phyloP scores from a whole-genome alignment of 2,329 filamentous ascomycete genomes.

The Botryotinia calthae region DNA sequence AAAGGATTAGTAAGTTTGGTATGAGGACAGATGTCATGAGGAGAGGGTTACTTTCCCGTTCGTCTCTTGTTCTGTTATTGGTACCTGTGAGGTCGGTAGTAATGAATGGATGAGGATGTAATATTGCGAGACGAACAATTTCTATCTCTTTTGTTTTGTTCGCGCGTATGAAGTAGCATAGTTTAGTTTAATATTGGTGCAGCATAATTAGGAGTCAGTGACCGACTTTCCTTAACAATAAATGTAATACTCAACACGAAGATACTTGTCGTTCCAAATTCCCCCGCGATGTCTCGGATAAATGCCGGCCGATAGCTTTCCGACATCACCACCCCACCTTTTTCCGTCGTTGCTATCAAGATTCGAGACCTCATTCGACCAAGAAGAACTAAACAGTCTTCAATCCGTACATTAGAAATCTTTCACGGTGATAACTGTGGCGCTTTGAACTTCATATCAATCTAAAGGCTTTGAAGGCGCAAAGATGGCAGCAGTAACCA shows the following conservation, averaged over 20 bases:
- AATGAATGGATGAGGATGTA: background rate
- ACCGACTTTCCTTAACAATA: background rate
- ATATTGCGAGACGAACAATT: background rate
- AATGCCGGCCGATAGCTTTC: background rate
- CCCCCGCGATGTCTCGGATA: background rate
- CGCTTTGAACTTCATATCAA: background rate
- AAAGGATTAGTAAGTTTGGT: background rate
- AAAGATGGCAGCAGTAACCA: constrained; percentile 23
- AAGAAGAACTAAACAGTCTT: background rate
- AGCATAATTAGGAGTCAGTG: background rate
- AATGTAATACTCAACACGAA: background rate
- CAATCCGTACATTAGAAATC: background rate
- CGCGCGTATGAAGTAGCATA: background rate
- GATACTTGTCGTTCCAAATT: background rate
- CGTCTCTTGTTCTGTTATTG: background rate
- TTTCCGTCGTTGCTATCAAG: background rate
- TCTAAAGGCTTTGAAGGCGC: background rate
- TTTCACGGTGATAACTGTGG: too few species aligned
- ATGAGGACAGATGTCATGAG: background rate
- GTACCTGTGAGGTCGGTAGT: background rate
- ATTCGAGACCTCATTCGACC: background rate
- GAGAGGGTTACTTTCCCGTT: background rate
- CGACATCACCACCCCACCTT: background rate
- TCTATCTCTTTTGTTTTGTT: background rate
- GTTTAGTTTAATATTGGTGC: background rate